Evolutionary conservation across 371 early-diverging fungal genomes (phyloP).

Genomic region (Choanephora cucurbitarum): DNA sequence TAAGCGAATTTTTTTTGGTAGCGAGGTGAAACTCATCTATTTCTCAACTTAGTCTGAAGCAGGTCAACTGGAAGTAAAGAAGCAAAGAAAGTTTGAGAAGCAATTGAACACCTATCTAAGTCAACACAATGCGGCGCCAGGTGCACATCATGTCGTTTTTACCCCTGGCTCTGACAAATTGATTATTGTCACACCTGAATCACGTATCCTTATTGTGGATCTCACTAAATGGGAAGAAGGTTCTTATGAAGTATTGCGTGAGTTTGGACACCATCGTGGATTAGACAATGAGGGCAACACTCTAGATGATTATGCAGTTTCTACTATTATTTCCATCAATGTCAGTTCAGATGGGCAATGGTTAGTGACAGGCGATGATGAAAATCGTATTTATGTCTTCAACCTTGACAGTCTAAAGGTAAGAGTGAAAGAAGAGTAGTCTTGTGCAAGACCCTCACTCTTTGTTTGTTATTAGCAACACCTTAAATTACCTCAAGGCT

Average conservation of each 20-base stretch:
- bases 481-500: slow-evolving; percentile 68
- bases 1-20: background rate
- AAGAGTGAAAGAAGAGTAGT: no score
- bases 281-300: slow-evolving; percentile 54
- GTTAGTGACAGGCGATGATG: slow-evolving; percentile 79
- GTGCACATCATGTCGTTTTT: slow-evolving; percentile 66
- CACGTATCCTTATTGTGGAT: slow-evolving; percentile 64
- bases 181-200: slow-evolving; percentile 67
- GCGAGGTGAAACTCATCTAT: background rate
- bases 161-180: slow-evolving; percentile 71
- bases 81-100: slow-evolving; percentile 51
- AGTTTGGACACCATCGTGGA: slow-evolving; percentile 66
- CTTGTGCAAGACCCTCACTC: no score
- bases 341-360: slow-evolving; percentile 81
- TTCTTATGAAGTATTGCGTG: slow-evolving; percentile 54
- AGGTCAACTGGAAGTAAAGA: slow-evolving; percentile 54
- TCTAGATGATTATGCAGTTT: slow-evolving; percentile 46
- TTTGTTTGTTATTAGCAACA: slow-evolving; percentile 50
- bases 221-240: slow-evolving; percentile 58
- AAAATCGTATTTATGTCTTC: slow-evolving; percentile 75
- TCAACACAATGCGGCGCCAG: slow-evolving; percentile 35
- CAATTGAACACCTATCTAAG: slow-evolving; percentile 36
- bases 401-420: slow-evolving; percentile 77
- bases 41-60: slow-evolving; percentile 27
- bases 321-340: slow-evolving; percentile 66